Conservation (phyloP, 2,329 filamentous ascomycete genomes). For the Elsinoe australis region DNA sequence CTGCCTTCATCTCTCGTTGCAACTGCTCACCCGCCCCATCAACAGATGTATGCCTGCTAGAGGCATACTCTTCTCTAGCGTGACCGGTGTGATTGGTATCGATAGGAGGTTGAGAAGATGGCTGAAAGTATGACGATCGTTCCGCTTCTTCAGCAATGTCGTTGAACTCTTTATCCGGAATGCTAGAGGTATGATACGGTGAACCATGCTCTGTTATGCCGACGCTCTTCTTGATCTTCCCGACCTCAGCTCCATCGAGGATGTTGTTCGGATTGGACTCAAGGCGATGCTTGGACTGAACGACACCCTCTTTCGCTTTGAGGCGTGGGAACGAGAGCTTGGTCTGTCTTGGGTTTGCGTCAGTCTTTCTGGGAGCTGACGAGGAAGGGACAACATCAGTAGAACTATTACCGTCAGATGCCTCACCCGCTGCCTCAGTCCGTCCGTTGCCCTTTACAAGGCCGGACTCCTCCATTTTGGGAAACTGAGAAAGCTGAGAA, state of each 20-base stretch:
- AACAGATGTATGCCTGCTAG: not conserved
- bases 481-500: not conserved
- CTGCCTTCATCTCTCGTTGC: slow-evolving; percentile 3
- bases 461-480: not conserved
- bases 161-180: slow-evolving; percentile 3
- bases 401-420: slow-evolving; percentile 10
- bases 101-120: not conserved
- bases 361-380: not conserved
- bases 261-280: not conserved
- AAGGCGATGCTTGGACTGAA: slow-evolving; percentile 3
- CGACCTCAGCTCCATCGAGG: not conserved
- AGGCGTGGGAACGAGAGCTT: slow-evolving; percentile 5
- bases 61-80: not conserved
- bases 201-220: not conserved
- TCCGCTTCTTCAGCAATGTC: not conserved
- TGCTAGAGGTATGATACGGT: slow-evolving; percentile 4
- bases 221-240: not conserved
- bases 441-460: not conserved
- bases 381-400: slow-evolving; percentile 5
- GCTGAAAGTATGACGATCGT: not conserved
- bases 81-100: not conserved
- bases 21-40: not conserved
- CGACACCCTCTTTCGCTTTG: slow-evolving; percentile 2
- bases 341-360: slow-evolving; percentile 6
- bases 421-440: not conserved